Percentiles rank a stretch among this genome's conserved stretches.
Evolutionary conservation across 768 basidiomycete genomes (phyloP).

Genomic region (Artomyces pyxidatus): DNA sequence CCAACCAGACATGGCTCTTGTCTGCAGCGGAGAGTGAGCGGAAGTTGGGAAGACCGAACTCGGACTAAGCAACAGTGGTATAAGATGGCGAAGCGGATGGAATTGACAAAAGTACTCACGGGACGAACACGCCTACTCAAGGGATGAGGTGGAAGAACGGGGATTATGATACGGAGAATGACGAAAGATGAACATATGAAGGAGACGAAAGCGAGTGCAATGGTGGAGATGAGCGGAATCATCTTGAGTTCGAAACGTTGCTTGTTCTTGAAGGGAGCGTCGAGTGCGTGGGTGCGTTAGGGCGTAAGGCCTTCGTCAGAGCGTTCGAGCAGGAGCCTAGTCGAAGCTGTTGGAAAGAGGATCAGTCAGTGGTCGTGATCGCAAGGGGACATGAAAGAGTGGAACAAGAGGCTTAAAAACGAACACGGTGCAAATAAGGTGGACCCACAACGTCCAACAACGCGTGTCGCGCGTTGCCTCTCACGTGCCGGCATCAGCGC

Average conservation of each 20-base stretch:
- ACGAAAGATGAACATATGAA: constrained; percentile 68
- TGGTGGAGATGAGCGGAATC: constrained; percentile 60
- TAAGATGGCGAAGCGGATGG: too few species aligned
- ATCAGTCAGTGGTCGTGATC: constrained; percentile 6
- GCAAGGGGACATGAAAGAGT: constrained; percentile 7
- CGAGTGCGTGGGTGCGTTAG: constrained; percentile 23
- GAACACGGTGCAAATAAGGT: constrained; percentile 24
- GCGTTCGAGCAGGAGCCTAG: constrained; percentile 25
- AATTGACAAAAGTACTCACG: constrained; percentile 32
- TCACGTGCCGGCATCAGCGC: too few species aligned
- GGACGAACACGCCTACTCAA: constrained; percentile 69
- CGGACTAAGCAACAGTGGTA: constrained; percentile 42
- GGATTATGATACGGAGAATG: constrained; percentile 67
- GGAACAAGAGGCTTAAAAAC: constrained; percentile 9
- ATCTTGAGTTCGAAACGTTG: constrained; percentile 33
- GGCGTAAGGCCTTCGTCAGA: constrained; percentile 28
- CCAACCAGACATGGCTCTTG: constrained; percentile 69
- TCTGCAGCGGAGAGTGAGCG: constrained; percentile 58
- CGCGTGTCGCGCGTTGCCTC: background rate
- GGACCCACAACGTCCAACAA: constrained; percentile 24
- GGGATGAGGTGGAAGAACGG: constrained; percentile 65
- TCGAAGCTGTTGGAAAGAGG: constrained; percentile 23
- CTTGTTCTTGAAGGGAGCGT: constrained; percentile 18
- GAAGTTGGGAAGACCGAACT: constrained; percentile 68
- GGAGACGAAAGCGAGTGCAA: constrained; percentile 62